Evolutionary conservation across 2,329 filamentous ascomycete species (phyloP), one percentile per base, ranked within the genome.

Genomic region (Pyrenochaeta sp.): DNA sequence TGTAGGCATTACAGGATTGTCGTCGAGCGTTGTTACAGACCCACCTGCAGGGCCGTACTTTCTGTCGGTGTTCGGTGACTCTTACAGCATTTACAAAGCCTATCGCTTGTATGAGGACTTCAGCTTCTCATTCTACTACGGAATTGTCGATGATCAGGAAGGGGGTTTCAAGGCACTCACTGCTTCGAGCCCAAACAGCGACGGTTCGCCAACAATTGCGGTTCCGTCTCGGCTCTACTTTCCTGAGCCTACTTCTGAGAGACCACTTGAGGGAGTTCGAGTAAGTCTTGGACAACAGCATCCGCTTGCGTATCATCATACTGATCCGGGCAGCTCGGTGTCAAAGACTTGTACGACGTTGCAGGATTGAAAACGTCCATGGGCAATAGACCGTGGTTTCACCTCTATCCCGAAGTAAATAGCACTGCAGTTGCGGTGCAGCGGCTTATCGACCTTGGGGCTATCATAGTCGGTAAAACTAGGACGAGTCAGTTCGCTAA

Each of bases 401-500:
- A 48, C 30, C 28, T 48, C 13, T 48, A 48, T 48, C 45, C 45
- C 28, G 27, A n/a, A 9, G n/a, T 10, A 9, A 48, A 48, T 48
- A 36, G 10, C 15, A 36, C 28, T 48, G 28, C 45, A 15, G 32
- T 36, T 36, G 32, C 32, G 6, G 32, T 36, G 12, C 32, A 36
- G 12, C 32, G 12, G 8, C 32, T 36, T 6, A 36, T 36, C 12
- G 32, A 36, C 32, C 32, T 36, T 36, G 32, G 32, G 32, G 32
- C 32, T 15, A 15, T 36, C 32, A 36, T 36, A 12, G 32, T 36
- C 8, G 32, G 32, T 15, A 36, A 36, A 9, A 36, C 32, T 36
- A 36, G 32, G 32, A 36, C 32, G 32, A 36, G 32, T 13, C 51
- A 53, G 12, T 53, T 53, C 34, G 51, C 51, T 10, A 46, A 46